Percentiles rank a stretch among this genome's conserved stretches.
Evolutionary conservation across 108 stramenopile genomes (phyloP).

Genomic region (Bacterosira constricta): DNA sequence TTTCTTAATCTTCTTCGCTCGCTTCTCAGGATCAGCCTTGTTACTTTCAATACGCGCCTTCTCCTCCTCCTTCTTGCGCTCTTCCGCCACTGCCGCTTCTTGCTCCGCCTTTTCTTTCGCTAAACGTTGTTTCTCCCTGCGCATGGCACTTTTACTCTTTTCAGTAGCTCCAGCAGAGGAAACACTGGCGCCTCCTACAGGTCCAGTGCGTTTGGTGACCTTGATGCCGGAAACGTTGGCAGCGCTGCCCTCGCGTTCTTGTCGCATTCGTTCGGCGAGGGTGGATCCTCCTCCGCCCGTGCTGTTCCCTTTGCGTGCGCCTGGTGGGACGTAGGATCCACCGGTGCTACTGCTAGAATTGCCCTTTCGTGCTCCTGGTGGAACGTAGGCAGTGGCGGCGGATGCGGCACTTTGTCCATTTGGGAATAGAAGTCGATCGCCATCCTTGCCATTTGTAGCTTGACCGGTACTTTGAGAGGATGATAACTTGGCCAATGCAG

Average conservation of each 20-base stretch:
- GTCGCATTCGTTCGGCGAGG: constrained; percentile 81
- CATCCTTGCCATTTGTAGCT: constrained; percentile 16
- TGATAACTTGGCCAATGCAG: constrained; percentile 33
- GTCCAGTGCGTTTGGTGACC: constrained; percentile 32
- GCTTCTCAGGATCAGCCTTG: constrained; percentile 74
- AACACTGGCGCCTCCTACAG: constrained; percentile 48
- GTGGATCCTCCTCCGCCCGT: constrained; percentile 49
- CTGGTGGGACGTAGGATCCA: constrained; percentile 78
- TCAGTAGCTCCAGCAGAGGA: constrained; percentile 54
- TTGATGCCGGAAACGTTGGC: constrained; percentile 59
- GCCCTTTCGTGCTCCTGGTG: constrained; percentile 68
- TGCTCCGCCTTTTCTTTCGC: constrained; percentile 55
- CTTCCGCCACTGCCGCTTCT: constrained; percentile 55
- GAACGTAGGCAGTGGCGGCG: constrained; percentile 60
- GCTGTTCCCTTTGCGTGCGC: constrained; percentile 49
- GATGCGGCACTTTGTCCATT: constrained; percentile 45
- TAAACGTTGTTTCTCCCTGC: constrained; percentile 68
- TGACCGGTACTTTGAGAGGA: constrained; percentile 1
- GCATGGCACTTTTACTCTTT: constrained; percentile 81
- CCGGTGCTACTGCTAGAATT: background rate
- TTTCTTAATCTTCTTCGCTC: constrained; percentile 81
- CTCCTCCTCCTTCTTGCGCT: constrained; percentile 44
- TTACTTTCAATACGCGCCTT: constrained; percentile 27
- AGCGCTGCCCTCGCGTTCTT: constrained; percentile 76
- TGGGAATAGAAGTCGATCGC: no score